Evolutionary conservation across 306 rosid genomes (phyloP).

Genomic region (Quercus robur): DNA sequence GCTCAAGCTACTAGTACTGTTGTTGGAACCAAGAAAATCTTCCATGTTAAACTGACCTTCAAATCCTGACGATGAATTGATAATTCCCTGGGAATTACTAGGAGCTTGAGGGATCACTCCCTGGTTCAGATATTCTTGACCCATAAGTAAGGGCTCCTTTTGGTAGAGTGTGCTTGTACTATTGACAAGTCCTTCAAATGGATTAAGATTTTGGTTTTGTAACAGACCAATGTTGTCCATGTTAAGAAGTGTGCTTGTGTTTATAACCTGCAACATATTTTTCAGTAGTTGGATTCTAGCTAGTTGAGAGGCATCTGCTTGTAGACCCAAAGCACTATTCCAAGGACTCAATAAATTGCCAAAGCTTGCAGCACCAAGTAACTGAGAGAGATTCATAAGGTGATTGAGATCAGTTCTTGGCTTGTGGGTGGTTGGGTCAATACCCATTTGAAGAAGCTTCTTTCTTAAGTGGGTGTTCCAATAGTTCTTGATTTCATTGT

Average conservation of each 20-base stretch:
- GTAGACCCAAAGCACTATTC: constrained; percentile 47
- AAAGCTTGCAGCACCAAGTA: constrained; percentile 41
- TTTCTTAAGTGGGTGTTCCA: constrained; percentile 89
- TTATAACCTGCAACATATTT: constrained; percentile 50
- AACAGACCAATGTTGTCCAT: constrained; percentile 26
- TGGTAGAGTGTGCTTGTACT: constrained; percentile 10
- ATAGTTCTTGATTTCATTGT: constrained; percentile 81
- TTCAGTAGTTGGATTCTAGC: constrained; percentile 62
- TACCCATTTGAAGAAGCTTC: constrained; percentile 77
- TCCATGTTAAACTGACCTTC: constrained; percentile 28
- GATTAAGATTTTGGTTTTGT: constrained; percentile 37
- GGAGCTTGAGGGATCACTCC: constrained; percentile 23
- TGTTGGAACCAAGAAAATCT: constrained; percentile 5
- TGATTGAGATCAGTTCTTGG: constrained; percentile 73
- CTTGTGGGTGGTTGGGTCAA: constrained; percentile 90
- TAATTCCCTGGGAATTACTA: constrained; percentile 13
- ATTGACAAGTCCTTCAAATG: constrained; percentile 19
- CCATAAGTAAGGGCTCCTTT: constrained; percentile 22
- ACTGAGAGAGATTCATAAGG: constrained; percentile 48
- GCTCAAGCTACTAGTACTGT: constrained; percentile 18
- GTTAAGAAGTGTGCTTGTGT: constrained; percentile 31
- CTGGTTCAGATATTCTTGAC: constrained; percentile 28
- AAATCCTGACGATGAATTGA: constrained; percentile 28
- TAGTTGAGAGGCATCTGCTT: constrained; percentile 53
- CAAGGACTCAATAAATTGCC: constrained; percentile 31